A percentile compares a stretch with the other conserved stretches of the same genome.
These are phyloP conservation scores for Lachnellula subtilissima DNA, from an alignment of 2,329 filamentous ascomycete genomes.

Conservation along the genomic window DNA sequence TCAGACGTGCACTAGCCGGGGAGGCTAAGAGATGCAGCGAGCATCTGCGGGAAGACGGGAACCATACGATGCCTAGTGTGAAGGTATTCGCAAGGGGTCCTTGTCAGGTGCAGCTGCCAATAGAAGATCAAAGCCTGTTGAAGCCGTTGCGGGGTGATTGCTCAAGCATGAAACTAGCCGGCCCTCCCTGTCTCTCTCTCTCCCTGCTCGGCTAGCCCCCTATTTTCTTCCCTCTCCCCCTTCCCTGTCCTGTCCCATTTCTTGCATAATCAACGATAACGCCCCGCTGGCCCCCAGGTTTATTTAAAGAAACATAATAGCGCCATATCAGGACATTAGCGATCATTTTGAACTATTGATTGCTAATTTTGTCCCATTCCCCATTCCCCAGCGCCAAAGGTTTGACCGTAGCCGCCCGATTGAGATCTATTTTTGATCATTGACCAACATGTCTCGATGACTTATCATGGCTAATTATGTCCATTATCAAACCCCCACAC, in stretches of 20 bases:
- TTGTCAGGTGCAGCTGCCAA: constrained; percentile 7
- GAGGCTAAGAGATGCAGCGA: neutral
- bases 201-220: neutral
- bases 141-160: constrained; percentile 2
- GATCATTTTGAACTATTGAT: constrained; percentile 14
- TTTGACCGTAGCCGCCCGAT: constrained; percentile 21
- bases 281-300: constrained; percentile 1
- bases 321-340: constrained; percentile 14
- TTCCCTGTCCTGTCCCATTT: constrained; percentile 6
- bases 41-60: constrained; percentile 7
- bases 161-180: neutral
- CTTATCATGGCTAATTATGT: constrained; percentile 15
- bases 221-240: neutral
- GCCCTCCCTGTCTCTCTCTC: neutral
- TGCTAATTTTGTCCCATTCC: constrained; percentile 22
- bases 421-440: constrained; percentile 26
- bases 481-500: constrained; percentile 2
- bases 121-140: neutral
- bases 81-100: neutral
- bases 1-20: neutral
- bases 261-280: constrained; percentile 19
- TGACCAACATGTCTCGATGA: neutral
- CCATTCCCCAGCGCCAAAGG: constrained; percentile 8
- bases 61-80: constrained; percentile 6
- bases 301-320: constrained; percentile 29